Evolutionary conservation across 257 asterid genomes (phyloP).

Genomic region (Ballota nigra): DNA sequence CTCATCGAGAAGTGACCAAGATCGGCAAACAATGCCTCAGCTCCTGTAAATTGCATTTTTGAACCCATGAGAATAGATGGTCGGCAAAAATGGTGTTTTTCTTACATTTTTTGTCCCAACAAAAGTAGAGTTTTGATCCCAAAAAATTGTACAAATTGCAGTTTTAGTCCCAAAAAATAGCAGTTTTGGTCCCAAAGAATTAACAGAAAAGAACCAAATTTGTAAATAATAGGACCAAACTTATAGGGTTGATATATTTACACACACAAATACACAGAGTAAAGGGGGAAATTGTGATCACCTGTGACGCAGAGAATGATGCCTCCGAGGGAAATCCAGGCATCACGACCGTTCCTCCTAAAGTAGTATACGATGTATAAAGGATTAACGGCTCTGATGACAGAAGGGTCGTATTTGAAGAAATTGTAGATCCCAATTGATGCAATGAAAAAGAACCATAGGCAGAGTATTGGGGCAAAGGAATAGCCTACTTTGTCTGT

Average conservation of each 20-base stretch:
- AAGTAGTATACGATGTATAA: slow-evolving; percentile 44
- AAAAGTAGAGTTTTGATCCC: no score
- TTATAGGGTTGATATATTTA: no score
- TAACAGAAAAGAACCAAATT: no score
- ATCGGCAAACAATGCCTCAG: slow-evolving; percentile 73
- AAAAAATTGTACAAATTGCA: no score
- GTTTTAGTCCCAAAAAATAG: no score
- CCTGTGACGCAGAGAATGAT: slow-evolving; percentile 56
- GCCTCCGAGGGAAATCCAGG: slow-evolving; percentile 71
- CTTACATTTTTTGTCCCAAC: no score
- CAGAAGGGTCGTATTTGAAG: slow-evolving; percentile 41
- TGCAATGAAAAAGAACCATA: slow-evolving; percentile 51
- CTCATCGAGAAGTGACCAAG: slow-evolving; percentile 64
- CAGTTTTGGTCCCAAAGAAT: no score
- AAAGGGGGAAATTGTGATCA: not conserved
- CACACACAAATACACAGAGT: no score
- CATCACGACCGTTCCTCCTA: slow-evolving; percentile 38
- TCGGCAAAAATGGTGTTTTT: no score
- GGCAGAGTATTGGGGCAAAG: slow-evolving; percentile 52
- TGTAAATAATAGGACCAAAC: no score
- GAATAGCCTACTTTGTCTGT: slow-evolving; percentile 65
- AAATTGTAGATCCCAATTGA: slow-evolving; percentile 58
- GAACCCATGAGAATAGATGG: no score
- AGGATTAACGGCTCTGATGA: slow-evolving; percentile 52
- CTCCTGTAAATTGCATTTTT: slow-evolving; percentile 28